phyloP scores from a whole-genome alignment of 306 rosid genomes.

The Fagus sylvatica region DNA sequence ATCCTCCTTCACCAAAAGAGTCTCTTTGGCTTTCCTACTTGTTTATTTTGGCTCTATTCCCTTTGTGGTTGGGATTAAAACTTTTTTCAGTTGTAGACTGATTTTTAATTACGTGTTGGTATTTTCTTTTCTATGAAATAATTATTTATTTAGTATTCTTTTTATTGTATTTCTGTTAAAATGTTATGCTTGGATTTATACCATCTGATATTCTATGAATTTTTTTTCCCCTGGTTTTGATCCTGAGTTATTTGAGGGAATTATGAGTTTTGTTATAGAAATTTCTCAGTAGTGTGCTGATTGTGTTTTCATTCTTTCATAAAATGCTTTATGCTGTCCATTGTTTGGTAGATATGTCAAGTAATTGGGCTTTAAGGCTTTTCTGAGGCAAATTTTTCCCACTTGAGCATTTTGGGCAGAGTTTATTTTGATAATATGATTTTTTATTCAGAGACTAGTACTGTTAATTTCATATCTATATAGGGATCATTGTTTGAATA shows the following conservation, averaged over 20 bases:
- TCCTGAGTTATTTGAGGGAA: background rate
- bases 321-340: background rate
- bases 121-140: background rate
- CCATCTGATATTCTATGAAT: background rate
- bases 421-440: background rate
- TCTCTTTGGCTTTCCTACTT: background rate
- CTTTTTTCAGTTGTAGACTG: background rate
- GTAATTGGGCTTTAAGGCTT: background rate
- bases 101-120: background rate
- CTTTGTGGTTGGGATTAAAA: background rate
- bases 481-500: background rate
- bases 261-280: slow-evolving; percentile 1
- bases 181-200: background rate
- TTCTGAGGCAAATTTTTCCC: background rate
- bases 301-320: background rate
- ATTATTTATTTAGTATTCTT: background rate
- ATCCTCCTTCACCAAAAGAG: background rate
- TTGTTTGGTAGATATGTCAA: background rate
- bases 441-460: background rate
- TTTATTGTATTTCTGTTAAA: background rate
- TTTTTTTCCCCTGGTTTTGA: background rate
- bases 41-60: background rate
- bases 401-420: background rate
- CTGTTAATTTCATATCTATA: background rate
- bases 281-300: background rate